These are phyloP conservation scores for Penicillium corylophilum DNA, from an alignment of 2,329 filamentous ascomycete genomes.

Conservation along the genomic window DNA sequence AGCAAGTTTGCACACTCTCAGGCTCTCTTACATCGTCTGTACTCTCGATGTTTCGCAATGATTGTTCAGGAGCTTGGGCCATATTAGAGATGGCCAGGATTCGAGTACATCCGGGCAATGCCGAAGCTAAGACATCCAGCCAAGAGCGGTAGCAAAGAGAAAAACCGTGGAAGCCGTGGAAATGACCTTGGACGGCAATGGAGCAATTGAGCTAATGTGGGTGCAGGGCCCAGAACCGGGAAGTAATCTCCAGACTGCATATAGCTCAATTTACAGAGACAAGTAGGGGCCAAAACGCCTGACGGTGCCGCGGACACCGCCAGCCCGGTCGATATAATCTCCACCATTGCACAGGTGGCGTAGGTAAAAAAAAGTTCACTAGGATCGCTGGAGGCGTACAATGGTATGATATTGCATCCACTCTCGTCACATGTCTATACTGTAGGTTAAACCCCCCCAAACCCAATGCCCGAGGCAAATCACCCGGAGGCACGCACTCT, in stretches of 20 bases:
- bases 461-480: slow-evolving; percentile 12
- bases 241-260: not conserved
- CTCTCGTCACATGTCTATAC: slow-evolving; percentile 5
- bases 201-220: not conserved
- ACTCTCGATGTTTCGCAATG: not conserved
- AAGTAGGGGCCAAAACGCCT: not conserved
- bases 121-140: not conserved
- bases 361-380: slow-evolving; percentile 1
- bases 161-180: not conserved
- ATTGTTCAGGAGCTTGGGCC: not conserved
- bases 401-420: slow-evolving; percentile 14
- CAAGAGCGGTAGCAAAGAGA: not conserved
- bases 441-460: not conserved
- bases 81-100: not conserved
- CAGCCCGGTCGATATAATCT: not conserved
- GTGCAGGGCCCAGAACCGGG: not conserved
- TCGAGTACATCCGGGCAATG: not conserved
- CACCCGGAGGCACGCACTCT: slow-evolving; percentile 11
- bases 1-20: slow-evolving; percentile 1
- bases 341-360: slow-evolving; percentile 1
- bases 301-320: not conserved
- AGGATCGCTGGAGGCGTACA: slow-evolving; percentile 9
- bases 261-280: not conserved
- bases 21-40: not conserved
- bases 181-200: not conserved